Conservation (phyloP, 331 rosid species). For the Rhamnella rubrinervis region DNA sequence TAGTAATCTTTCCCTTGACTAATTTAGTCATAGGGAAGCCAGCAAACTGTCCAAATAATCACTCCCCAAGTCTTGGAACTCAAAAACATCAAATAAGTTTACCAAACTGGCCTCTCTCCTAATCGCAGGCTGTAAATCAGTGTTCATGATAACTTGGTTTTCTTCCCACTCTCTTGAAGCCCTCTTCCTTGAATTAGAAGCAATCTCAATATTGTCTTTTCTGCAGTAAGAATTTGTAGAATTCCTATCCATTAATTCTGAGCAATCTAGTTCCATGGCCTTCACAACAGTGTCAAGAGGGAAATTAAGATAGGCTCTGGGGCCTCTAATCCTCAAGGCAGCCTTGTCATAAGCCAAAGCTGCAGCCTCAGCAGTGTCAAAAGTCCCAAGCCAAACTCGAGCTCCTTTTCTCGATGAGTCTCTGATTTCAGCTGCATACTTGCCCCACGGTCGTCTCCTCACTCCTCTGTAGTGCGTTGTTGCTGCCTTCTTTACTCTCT, state of each 20-base stretch:
- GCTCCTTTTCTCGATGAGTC: conserved; percentile 74
- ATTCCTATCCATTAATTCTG: conserved; percentile 1
- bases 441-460: conserved; percentile 94
- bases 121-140: conserved; percentile 31
- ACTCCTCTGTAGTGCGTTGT: conserved; percentile 82
- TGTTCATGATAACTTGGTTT: conserved; percentile 5
- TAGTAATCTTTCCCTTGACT: background rate
- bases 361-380: conserved; percentile 77
- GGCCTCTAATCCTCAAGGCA: conserved; percentile 80
- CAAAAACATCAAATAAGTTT: conserved; percentile 41
- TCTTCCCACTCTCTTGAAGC: conserved; percentile 39
- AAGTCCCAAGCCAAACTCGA: conserved; percentile 93
- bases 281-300: conserved; percentile 58
- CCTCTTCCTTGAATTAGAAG: conserved; percentile 35
- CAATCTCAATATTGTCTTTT: background rate
- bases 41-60: conserved; percentile 79
- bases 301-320: conserved; percentile 71
- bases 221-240: conserved; percentile 1
- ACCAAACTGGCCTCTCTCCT: conserved; percentile 45
- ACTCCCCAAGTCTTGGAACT: conserved; percentile 82
- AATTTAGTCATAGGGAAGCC: conserved; percentile 50
- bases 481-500: conserved; percentile 23
- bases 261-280: conserved; percentile 33
- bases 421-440: conserved; percentile 89
- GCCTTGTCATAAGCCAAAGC: conserved; percentile 95